Conservation (phyloP, 2,329 filamentous ascomycete genomes). For the Anthostomella pinea region DNA sequence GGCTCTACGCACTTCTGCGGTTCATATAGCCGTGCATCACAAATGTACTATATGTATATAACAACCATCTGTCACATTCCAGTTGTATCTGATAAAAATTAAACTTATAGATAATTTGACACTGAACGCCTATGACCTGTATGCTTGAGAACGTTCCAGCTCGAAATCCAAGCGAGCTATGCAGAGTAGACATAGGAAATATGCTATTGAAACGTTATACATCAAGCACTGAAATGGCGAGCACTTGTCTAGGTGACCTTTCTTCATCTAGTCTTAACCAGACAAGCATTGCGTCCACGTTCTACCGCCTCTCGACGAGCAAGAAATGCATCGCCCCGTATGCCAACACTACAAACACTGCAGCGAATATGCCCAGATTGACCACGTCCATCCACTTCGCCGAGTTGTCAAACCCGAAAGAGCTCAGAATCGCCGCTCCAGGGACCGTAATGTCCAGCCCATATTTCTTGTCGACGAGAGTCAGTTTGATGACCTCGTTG, state of each 20-base stretch:
- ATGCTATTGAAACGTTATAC: too few relatives aligned
- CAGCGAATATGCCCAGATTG: conserved; percentile 78
- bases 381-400: conserved; percentile 83
- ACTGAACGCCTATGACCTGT: conserved; percentile 17
- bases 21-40: conserved; percentile 15
- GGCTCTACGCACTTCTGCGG: too few relatives aligned
- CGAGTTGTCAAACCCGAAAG: conserved; percentile 88
- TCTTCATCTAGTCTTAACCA: too few relatives aligned
- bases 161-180: conserved; percentile 17
- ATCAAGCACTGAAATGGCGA: too few relatives aligned
- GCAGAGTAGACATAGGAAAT: conserved; percentile 13
- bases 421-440: conserved; percentile 87
- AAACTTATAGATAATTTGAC: conserved; percentile 5
- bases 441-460: conserved; percentile 95
- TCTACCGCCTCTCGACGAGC: conserved; percentile 80
- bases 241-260: too few relatives aligned
- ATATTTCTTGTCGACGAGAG: conserved; percentile 89
- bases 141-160: too few relatives aligned
- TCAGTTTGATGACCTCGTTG: conserved; percentile 90
- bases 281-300: conserved; percentile 4
- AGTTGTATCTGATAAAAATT: too few relatives aligned
- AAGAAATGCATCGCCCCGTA: conserved; percentile 92
- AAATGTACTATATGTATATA: conserved; percentile 28
- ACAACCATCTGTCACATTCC: conserved; percentile 15
- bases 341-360: conserved; percentile 79